Conservation (phyloP, 352 stramenopile species). For the Phytophthora palmivora region DNA sequence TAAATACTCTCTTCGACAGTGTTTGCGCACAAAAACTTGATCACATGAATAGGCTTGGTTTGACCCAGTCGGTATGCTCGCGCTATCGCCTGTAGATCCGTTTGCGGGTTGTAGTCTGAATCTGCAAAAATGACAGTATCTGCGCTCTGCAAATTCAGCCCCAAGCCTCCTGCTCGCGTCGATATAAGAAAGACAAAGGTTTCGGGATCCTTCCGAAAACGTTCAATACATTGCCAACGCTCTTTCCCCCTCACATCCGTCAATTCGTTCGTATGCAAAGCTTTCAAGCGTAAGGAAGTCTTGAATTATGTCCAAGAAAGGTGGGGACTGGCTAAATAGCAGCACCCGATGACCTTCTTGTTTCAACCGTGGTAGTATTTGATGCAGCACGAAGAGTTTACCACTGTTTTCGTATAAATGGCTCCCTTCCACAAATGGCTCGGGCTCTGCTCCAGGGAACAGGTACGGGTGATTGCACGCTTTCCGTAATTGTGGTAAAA, state of each 20-base stretch:
- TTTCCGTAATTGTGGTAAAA: slow-evolving; percentile 95
- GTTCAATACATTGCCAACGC: slow-evolving; percentile 83
- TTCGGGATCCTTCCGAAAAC: slow-evolving; percentile 82
- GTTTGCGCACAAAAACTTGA: slow-evolving; percentile 79
- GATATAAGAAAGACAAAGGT: slow-evolving; percentile 92
- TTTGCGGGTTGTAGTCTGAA: slow-evolving; percentile 84
- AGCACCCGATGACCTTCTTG: slow-evolving; percentile 85
- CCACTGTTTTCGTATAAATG: slow-evolving; percentile 83
- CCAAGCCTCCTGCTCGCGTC: slow-evolving; percentile 73
- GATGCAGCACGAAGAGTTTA: slow-evolving; percentile 88
- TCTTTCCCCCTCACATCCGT: slow-evolving; percentile 78
- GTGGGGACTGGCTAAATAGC: slow-evolving; percentile 82
- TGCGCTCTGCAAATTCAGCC: slow-evolving; percentile 80
- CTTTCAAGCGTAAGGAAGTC: slow-evolving; percentile 80
- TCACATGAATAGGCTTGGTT: slow-evolving; percentile 81
- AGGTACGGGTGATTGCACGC: slow-evolving; percentile 93
- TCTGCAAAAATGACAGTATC: slow-evolving; percentile 86
- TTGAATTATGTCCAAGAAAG: slow-evolving; percentile 83
- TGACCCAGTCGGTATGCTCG: slow-evolving; percentile 77
- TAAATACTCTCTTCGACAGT: slow-evolving; percentile 87
- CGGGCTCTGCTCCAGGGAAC: slow-evolving; percentile 82
- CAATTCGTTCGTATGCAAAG: slow-evolving; percentile 82
- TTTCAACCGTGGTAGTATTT: slow-evolving; percentile 81
- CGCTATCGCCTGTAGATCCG: slow-evolving; percentile 72
- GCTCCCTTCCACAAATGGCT: slow-evolving; percentile 75